Percentiles rank a stretch among this genome's conserved stretches.
phyloP scores from a whole-genome alignment of 805 yeast species.

The Ogataea sp. region DNA sequence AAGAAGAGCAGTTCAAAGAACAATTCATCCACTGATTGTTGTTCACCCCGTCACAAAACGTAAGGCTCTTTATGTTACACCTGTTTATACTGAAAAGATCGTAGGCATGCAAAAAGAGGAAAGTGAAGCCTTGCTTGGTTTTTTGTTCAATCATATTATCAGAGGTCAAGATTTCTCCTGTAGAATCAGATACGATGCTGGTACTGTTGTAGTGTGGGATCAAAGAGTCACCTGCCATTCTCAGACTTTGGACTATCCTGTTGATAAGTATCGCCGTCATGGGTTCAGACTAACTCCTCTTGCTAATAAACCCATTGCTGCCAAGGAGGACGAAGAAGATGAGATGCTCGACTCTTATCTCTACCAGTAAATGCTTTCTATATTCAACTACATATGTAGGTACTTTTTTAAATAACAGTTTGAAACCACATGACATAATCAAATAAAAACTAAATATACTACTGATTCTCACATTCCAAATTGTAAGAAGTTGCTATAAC shows the following conservation, averaged over 20 bases:
- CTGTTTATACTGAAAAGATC: constrained; percentile 51
- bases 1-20: constrained; percentile 51
- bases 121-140: constrained; percentile 45
- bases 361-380: constrained; percentile 3
- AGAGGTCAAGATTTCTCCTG: constrained; percentile 36
- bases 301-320: constrained; percentile 48
- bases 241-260: constrained; percentile 57
- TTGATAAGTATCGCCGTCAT: constrained; percentile 49
- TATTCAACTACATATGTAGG: not conserved
- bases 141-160: constrained; percentile 38
- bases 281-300: constrained; percentile 62
- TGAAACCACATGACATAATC: no score
- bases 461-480: no score
- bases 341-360: constrained; percentile 2
- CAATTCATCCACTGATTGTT: constrained; percentile 58
- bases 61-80: constrained; percentile 45
- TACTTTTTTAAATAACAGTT: no score
- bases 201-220: constrained; percentile 64
- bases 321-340: constrained; percentile 9
- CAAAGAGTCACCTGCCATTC: constrained; percentile 57
- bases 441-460: no score
- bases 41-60: constrained; percentile 56
- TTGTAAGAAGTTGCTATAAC: no score
- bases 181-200: constrained; percentile 57
- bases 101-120: constrained; percentile 63